A percentile compares a stretch with the other conserved stretches of the same genome.
These are phyloP conservation scores for Dactylonectria macrodidyma DNA, from an alignment of 2,329 filamentous ascomycete genomes.

Conservation along the genomic window DNA sequence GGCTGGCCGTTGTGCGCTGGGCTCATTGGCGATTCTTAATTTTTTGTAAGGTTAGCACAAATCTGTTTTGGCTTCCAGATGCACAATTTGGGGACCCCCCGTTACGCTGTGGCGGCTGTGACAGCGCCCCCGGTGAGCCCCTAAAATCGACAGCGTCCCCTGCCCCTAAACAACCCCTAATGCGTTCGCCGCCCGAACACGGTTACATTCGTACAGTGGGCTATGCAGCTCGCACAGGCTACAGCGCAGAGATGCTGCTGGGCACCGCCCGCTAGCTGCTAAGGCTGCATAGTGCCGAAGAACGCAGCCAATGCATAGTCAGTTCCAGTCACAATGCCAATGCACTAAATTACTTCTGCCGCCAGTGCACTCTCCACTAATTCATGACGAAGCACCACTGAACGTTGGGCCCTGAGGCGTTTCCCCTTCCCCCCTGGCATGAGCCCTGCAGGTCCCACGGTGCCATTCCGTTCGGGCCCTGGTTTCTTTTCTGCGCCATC, in stretches of 20 bases:
- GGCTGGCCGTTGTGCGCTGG: too few species aligned
- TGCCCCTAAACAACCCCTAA: neutral
- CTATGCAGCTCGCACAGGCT: too few species aligned
- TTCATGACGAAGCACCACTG: neutral
- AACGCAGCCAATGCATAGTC: too few species aligned
- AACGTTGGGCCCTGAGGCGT: neutral
- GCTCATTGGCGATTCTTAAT: too few species aligned
- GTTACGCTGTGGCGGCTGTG: conserved; percentile 40
- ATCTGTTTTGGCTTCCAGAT: too few species aligned
- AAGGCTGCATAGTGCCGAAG: too few species aligned
- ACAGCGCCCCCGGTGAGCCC: conserved; percentile 35
- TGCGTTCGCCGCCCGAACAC: neutral
- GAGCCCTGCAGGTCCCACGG: conserved; percentile 2
- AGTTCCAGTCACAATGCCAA: neutral
- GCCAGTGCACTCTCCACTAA: neutral
- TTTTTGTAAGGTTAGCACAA: too few species aligned
- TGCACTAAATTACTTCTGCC: neutral
- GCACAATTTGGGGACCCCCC: too few species aligned
- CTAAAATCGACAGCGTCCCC: neutral
- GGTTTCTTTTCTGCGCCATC: neutral
- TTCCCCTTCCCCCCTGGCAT: neutral
- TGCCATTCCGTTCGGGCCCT: neutral
- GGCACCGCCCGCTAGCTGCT: too few species aligned
- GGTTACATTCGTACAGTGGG: neutral
- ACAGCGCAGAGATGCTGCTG: too few species aligned